A percentile compares a stretch with the other conserved stretches of the same genome.
Conservation (phyloP, 768 basidiomycete species). For the Rhizopogon vesiculosus region DNA sequence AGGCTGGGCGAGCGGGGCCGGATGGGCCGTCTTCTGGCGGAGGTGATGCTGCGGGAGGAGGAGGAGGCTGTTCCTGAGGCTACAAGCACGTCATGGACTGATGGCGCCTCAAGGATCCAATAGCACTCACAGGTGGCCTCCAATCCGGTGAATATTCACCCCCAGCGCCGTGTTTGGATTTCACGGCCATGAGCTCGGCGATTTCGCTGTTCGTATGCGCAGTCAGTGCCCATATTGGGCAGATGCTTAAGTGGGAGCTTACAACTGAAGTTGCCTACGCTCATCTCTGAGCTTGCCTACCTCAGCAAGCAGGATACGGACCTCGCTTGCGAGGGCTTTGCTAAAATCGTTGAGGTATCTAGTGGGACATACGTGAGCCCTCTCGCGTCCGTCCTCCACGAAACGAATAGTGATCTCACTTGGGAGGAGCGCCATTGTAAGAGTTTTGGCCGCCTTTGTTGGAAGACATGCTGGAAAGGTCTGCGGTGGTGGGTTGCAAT, state of each 20-base stretch:
- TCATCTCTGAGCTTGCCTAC: conserved; percentile 60
- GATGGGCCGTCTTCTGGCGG: conserved; percentile 44
- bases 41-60: conserved; percentile 36
- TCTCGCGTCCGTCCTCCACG: conserved; percentile 5
- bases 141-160: conserved; percentile 78
- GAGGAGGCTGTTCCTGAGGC: conserved; percentile 33
- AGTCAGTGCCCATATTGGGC: not conserved
- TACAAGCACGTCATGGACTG: conserved; percentile 7
- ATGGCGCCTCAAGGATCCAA: not conserved
- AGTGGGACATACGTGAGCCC: not conserved
- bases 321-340: conserved; percentile 57
- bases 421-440: conserved; percentile 28
- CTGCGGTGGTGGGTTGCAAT: not conserved
- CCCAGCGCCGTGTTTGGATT: conserved; percentile 76
- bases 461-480: conserved; percentile 22
- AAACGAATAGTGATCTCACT: conserved; percentile 17
- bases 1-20: conserved; percentile 58
- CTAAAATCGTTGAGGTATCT: conserved; percentile 59
- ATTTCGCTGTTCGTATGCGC: conserved; percentile 54
- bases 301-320: conserved; percentile 56
- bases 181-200: conserved; percentile 76
- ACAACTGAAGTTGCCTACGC: conserved; percentile 54
- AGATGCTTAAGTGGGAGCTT: conserved; percentile 9
- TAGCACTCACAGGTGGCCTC: conserved; percentile 49
- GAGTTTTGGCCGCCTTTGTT: conserved; percentile 25